Base-by-base conservation (phyloP, 148 eudicot species). In the Chenopodium album region DNA sequence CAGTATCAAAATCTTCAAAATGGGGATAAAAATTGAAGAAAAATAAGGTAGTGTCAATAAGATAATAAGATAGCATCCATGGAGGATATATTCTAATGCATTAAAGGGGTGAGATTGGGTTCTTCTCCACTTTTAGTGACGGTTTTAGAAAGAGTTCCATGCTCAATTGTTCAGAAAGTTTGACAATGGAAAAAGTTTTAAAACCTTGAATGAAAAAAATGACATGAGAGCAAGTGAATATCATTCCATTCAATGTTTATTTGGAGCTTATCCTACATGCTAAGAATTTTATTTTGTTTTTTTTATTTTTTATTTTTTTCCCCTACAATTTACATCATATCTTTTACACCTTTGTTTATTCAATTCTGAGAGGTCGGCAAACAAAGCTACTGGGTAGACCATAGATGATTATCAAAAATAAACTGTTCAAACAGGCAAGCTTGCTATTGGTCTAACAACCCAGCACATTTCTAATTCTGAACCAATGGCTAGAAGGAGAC, bases 331-430 rank as follows among this genome's bases (percentile, higher is more conserved):
- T 16, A 54, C 23, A 56, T 56, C 31, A 56, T 46, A 56, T 28
- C 23, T 12, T 47, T 73, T 28, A 63, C 60, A 65, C 80, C 80
- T 28, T 67, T 67, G 34, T 72, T 72, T n/a, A 6, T 44, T 72
- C 29, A 46, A 22, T 11, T 11, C 29, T 72, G 75, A 72, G 12
- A 7, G 23, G 66, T 62, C 2, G 26, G 66, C 26, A 20, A 62
- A 62, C 23, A 9, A 22, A 62, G 66, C 10, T 62, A 62, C 66
- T 26, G 9, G 9, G 9, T 7, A 62, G 26, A 8, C 26, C 11
- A 9, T n/a, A 62, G 11, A n/a, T 20, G 26, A 62, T 62, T 62
- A 4, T 4, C 0, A 62, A 62, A 20, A 54, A 62, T 26, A 62
- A 62, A 62, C 65, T 62, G 26, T 22, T 62, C 59, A 64, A 29